Base-by-base conservation (phyloP, 805 yeast species). In the Spathaspora sp. region DNA sequence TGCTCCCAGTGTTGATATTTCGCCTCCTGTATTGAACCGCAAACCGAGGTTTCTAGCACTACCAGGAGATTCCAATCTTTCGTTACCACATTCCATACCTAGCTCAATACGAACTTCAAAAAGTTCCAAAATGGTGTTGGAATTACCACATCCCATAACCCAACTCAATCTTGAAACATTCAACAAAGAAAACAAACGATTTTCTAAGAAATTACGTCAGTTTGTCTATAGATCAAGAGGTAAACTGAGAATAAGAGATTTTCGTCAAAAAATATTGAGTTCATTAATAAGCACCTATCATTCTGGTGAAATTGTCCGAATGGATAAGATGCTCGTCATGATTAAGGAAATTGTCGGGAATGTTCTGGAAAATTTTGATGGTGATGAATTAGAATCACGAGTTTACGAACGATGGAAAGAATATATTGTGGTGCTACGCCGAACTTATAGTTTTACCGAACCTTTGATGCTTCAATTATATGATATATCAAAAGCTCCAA, bases 341-440 rank as follows among this genome's bases (percentile, higher is more conserved):
- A 77, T 83, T 16, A 84, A 83, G 60, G 61, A 60, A 31, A 61
- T 75, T 11, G 65, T 72, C 5, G 44, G 44, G n/a, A 42, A 19
- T 14, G 29, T 42, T 3, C 23, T 14, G 16, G 54, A 60, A 0
- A 56, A 65, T 11, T 50, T 52, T 9, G 72, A 77, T 12, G 89
- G 84, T 53, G 62, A 67, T 9, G 69, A 76, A 1, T 72, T 75
- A 23, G 81, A 81, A 42, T 74, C 88, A 0, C 68, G 86, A 49
- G 76, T 87, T 1, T 54, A 75, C 9, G 92, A 88, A 52, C 69
- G 90, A 46, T 90, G 97, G 94, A 81, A 78, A 54, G 97, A 92
- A 62, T 89, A 83, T 61, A 70, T 82, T 26, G 86, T 87, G 2
- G 89, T 87, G 1, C 84, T 86, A 1, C 71, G 93, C 53, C 77